phyloP scores from a whole-genome alignment of 1,139 yeast species.

The Magnusiomyces suaveolens region DNA sequence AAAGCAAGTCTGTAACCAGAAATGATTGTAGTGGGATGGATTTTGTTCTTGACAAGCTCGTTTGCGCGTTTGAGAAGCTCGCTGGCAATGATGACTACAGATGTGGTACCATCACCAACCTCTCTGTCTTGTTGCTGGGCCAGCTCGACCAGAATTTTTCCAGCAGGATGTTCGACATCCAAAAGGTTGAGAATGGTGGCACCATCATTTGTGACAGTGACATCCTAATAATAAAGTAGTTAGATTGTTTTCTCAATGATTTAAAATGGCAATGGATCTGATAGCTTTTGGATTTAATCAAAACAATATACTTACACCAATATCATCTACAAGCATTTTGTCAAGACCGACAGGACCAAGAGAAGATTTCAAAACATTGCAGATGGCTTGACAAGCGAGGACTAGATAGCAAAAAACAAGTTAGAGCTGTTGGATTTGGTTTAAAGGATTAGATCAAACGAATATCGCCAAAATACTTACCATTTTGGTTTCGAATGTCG shows the following conservation, averaged over 20 bases:
- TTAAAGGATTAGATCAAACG: not conserved
- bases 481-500: slow-evolving; percentile 93
- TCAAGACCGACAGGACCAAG: slow-evolving; percentile 97
- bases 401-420: slow-evolving; percentile 28
- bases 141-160: slow-evolving; percentile 88
- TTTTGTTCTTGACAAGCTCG: slow-evolving; percentile 83
- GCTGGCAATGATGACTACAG: slow-evolving; percentile 93
- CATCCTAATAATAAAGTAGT: slow-evolving; percentile 42
- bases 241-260: not conserved
- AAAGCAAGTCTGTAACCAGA: slow-evolving; percentile 92
- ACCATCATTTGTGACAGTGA: slow-evolving; percentile 97
- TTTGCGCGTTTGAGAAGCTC: slow-evolving; percentile 89
- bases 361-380: slow-evolving; percentile 94
- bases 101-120: slow-evolving; percentile 89
- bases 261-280: no score
- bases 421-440: slow-evolving; percentile 1
- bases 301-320: slow-evolving; percentile 41
- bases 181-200: slow-evolving; percentile 86
- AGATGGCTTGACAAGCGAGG: slow-evolving; percentile 90
- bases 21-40: slow-evolving; percentile 95
- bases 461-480: slow-evolving; percentile 17
- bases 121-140: slow-evolving; percentile 99
- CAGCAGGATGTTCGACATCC: slow-evolving; percentile 98
- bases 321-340: slow-evolving; percentile 97
- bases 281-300: not conserved